Evolutionary conservation across 2,329 filamentous ascomycete species (phyloP), one percentile per base, ranked within the genome.

Genomic region (Escovopsis sp.): DNA sequence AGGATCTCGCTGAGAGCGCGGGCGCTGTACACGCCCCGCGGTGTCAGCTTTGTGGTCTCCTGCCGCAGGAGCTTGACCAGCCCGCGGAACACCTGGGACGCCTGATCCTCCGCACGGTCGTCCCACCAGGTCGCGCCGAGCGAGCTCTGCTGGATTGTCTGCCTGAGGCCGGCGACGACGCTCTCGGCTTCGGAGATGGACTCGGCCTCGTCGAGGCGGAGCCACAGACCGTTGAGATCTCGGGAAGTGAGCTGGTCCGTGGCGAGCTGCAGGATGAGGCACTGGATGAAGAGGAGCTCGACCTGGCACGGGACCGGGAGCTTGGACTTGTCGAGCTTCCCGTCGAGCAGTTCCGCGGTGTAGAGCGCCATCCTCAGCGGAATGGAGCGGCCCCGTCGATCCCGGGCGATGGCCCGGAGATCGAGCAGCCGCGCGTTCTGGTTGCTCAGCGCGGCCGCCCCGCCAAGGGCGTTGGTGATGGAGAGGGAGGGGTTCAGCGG

Each of bases 281-380:
- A 60, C 4, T 75, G 58, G 1, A 68, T 55, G 40, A 66, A 65
- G 1, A 76, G 35, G 2, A 74, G 46, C 37, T 76, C 66, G 8
- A 65, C 53, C 35, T 65, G 62, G 15, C 60, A 56, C 2, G 58
- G 48, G 2, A 49, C 46, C 1, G 67, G 58, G 0, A 72, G 41
- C 0, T 52, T 45, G 0, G 57, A 44, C 1, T 66, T 37, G 3
- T 60, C 45, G 9, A 66, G 44, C 0, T 58, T 56, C 3, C 55
- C 52, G 1, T 54, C 48, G 0, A 86, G 50, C 0, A 90, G 51
- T 33, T 66, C 67, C 5, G 66, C 62, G 0, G 74, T 69, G 51
- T 86, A 94, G 33, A 79, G 64, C 1, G 79, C 74, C 61, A 92
- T 81, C 37, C 88, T 70, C 12, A 83, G 71, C 1, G 84, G 74